Conservation (phyloP, 495 filamentous ascomycete genomes). For the Geoglossum glabrum region DNA sequence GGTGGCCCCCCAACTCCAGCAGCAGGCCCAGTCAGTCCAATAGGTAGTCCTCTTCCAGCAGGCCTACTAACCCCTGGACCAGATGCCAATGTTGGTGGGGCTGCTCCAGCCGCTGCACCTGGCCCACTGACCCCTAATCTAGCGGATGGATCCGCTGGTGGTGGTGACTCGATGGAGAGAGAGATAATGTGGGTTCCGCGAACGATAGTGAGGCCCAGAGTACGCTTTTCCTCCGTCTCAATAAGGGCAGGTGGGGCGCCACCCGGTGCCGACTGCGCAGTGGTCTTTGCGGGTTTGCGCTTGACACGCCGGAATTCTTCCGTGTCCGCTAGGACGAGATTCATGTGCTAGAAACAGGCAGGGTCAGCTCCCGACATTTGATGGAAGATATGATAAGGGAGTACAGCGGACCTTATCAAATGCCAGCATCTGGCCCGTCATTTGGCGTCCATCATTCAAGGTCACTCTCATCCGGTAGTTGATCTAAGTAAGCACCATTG, state of each 20-base stretch:
- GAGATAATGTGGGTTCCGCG: slow-evolving; percentile 87
- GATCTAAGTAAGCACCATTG: slow-evolving; percentile 37
- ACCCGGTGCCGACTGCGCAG: slow-evolving; percentile 42
- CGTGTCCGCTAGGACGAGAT: slow-evolving; percentile 93
- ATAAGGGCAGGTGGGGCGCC: slow-evolving; percentile 37
- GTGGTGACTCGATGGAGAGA: slow-evolving; percentile 85
- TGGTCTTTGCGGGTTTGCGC: slow-evolving; percentile 60
- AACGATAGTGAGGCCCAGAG: slow-evolving; percentile 82
- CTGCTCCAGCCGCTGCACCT: slow-evolving; percentile 34
- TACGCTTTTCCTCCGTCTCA: slow-evolving; percentile 91
- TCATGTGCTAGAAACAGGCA: slow-evolving; percentile 62
- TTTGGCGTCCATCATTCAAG: slow-evolving; percentile 84
- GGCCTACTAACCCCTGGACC: slow-evolving; percentile 85
- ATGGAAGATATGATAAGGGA: background rate
- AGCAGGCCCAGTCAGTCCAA: slow-evolving; percentile 75
- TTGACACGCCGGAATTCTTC: slow-evolving; percentile 96
- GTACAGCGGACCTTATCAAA: slow-evolving; percentile 65
- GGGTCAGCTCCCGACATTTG: slow-evolving; percentile 6
- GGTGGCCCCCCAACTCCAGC: slow-evolving; percentile 69
- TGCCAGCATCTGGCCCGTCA: slow-evolving; percentile 91
- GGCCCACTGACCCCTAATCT: slow-evolving; percentile 63
- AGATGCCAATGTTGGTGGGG: slow-evolving; percentile 43
- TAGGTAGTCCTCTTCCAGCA: slow-evolving; percentile 74
- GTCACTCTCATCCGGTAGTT: slow-evolving; percentile 98
- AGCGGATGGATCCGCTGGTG: slow-evolving; percentile 83